Base-by-base conservation (phyloP, 2,329 filamentous ascomycete genomes). In the Cladosporium sp. region DNA sequence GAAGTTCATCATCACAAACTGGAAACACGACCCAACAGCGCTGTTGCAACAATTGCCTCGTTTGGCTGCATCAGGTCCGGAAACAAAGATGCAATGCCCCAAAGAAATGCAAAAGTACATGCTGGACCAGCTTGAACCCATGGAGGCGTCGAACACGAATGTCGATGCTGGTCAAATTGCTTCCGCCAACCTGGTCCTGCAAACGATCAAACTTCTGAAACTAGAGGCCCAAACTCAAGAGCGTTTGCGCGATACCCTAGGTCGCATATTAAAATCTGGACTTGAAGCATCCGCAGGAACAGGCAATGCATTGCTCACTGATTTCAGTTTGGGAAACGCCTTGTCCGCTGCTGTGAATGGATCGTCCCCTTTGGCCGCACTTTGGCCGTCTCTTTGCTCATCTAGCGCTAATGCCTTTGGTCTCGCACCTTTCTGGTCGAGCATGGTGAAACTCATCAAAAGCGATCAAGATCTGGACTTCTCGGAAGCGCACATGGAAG, bases 1-100 rank as follows among this genome's bases (percentile, higher is more conserved):
- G 66, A 88, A 81, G 79, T 96, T 93, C 60, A 77, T 95, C 54
- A 73, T 83, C 27, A 77, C 77, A 6, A 83, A 87, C 58, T 94
- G 88, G 88, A 79, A 57, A 40, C 12, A 40, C 4, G 45, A 48
- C 7, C 45, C 45, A 13, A 40, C 36, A 13, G 29, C 45, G 9
- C 39, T 48, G 7, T 20, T 48, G 27, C 45, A 48, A 20, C 45
- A 48, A 15, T 33, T 50, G 32, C 48, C 48, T 38, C 48, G 48
- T 30, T 20, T 50, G 16, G 39, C 33, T 27, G 35, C 39, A 20
- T 38, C 48, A 13, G 39, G 39, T 19, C 18, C 40, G 7, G 48
- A 43, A 6, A 6, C 40, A n/a, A 43, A 43, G 25, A 50, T 50
- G 41, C 48, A 51, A 35, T 45, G 41, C 38, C 41, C 41, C 5